A percentile compares a stretch with the other conserved stretches of the same genome.
phyloP scores from a whole-genome alignment of 768 basidiomycete species.

The Mrakia gelida region DNA sequence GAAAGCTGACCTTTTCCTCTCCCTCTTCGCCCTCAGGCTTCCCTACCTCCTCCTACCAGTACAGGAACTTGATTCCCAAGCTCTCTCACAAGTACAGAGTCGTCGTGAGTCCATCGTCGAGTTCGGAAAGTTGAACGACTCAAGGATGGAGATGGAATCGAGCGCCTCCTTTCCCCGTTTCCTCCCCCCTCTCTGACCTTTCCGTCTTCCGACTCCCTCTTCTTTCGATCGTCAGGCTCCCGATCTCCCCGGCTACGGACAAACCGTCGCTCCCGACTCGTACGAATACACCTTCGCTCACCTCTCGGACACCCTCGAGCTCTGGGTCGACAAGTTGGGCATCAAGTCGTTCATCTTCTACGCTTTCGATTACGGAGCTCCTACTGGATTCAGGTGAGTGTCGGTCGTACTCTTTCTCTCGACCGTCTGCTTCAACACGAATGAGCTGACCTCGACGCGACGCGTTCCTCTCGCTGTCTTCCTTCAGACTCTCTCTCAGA shows the following conservation, averaged over 20 bases:
- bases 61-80: slow-evolving; percentile 50
- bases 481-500: slow-evolving; percentile 46
- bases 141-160: no score
- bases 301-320: slow-evolving; percentile 47
- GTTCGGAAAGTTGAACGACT: no score
- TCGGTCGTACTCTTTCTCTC: neutral
- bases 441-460: neutral
- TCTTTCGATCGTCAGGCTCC: slow-evolving; percentile 46
- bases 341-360: slow-evolving; percentile 50
- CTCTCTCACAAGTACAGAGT: slow-evolving; percentile 50
- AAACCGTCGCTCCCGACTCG: slow-evolving; percentile 47
- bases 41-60: slow-evolving; percentile 53
- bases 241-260: slow-evolving; percentile 55
- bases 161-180: neutral
- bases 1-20: neutral
- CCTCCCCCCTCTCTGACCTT: neutral
- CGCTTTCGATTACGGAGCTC: slow-evolving; percentile 54
- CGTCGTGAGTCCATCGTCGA: slow-evolving; percentile 40
- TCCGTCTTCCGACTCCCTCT: neutral
- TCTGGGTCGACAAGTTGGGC: slow-evolving; percentile 48
- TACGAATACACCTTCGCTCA: slow-evolving; percentile 49
- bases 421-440: no score
- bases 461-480: neutral
- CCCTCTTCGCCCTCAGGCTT: slow-evolving; percentile 43
- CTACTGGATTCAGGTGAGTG: slow-evolving; percentile 34